phyloP scores from a whole-genome alignment of 164 flowering plant species.

The Vitis riparia region DNA sequence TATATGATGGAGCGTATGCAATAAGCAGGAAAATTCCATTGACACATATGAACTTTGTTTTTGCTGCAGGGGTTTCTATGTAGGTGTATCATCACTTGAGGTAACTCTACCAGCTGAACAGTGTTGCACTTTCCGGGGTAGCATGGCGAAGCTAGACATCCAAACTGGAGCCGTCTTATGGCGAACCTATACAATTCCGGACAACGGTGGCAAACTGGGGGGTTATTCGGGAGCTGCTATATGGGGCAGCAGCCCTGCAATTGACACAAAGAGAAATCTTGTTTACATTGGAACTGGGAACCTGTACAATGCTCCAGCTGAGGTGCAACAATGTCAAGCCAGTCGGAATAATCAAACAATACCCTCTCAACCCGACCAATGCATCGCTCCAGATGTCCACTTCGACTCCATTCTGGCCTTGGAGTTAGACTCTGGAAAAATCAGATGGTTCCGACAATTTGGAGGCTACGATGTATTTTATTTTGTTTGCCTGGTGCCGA shows the following conservation, averaged over 20 bases:
- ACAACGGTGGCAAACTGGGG: constrained; percentile 35
- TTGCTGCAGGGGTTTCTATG: constrained; percentile 29
- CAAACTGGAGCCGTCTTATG: constrained; percentile 30
- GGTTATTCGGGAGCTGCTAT: constrained; percentile 53
- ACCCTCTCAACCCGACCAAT: constrained; percentile 39
- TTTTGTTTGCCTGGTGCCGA: constrained; percentile 31
- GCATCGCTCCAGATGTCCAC: constrained; percentile 36
- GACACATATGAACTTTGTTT: no score
- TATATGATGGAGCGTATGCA: no score
- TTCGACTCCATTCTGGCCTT: constrained; percentile 42
- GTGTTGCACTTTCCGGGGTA: constrained; percentile 52
- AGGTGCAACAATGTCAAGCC: constrained; percentile 41
- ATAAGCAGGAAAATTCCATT: no score
- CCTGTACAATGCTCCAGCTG: constrained; percentile 45
- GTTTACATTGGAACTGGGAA: constrained; percentile 49
- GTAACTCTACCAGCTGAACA: constrained; percentile 22
- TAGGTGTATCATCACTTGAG: constrained; percentile 46
- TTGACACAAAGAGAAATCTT: constrained; percentile 30
- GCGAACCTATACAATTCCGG: constrained; percentile 44
- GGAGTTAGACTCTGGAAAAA: constrained; percentile 34
- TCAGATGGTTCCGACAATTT: constrained; percentile 39
- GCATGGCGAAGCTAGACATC: constrained; percentile 39
- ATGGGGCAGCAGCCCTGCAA: constrained; percentile 65
- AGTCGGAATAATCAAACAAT: constrained; percentile 34
- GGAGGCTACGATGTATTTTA: constrained; percentile 50